Percentiles rank a stretch among this genome's conserved stretches.
Evolutionary conservation across 306 rosid genomes (phyloP).

Genomic region (Senna tora): DNA sequence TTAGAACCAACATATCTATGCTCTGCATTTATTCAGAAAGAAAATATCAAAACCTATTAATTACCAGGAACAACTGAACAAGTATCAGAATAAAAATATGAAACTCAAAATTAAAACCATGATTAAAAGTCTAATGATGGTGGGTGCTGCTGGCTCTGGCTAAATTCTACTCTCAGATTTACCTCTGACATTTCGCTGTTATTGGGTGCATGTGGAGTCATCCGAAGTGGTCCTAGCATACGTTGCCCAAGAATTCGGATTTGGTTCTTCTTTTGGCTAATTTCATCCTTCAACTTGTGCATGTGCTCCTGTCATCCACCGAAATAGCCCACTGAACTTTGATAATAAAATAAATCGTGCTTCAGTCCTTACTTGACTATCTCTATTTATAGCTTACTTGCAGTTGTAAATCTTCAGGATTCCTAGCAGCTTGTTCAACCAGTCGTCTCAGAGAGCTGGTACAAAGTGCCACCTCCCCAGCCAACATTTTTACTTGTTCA

Average conservation of each 20-base stretch:
- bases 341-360: constrained; percentile 32
- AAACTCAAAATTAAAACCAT: too few species aligned
- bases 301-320: constrained; percentile 61
- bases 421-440: constrained; percentile 66
- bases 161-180: constrained; percentile 31
- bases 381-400: constrained; percentile 54
- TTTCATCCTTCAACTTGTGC: constrained; percentile 74
- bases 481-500: constrained; percentile 89
- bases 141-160: not conserved
- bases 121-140: not conserved
- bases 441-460: constrained; percentile 84
- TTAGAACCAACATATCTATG: too few species aligned
- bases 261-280: constrained; percentile 78
- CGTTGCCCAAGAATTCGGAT: constrained; percentile 73
- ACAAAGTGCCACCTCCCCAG: constrained; percentile 88
- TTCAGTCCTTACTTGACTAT: constrained; percentile 11
- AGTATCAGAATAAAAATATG: too few species aligned
- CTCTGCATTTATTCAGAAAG: too few species aligned
- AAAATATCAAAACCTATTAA: too few species aligned
- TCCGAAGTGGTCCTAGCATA: constrained; percentile 74
- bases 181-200: constrained; percentile 70
- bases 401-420: constrained; percentile 69
- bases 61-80: too few species aligned
- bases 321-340: constrained; percentile 31
- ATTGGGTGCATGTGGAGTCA: constrained; percentile 54